These are phyloP conservation scores for Lentinus tigrinus DNA, from an alignment of 768 basidiomycete genomes.

Conservation along the genomic window DNA sequence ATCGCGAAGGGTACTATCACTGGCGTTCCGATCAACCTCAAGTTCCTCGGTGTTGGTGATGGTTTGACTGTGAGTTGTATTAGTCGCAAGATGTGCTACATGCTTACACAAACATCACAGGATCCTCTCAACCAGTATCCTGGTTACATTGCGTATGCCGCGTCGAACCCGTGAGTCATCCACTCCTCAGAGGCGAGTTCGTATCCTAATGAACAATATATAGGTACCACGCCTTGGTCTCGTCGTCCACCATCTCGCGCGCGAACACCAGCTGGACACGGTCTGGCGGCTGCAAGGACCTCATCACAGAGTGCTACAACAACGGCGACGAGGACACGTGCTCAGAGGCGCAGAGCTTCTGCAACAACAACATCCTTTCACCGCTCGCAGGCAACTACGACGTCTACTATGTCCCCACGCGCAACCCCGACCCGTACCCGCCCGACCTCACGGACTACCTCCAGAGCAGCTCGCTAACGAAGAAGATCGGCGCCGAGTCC, in stretches of 20 bases:
- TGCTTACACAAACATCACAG: slow-evolving; percentile 18
- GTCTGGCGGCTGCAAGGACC: slow-evolving; percentile 48
- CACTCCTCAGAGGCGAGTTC: neutral
- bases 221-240: slow-evolving; percentile 53
- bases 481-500: slow-evolving; percentile 43
- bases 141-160: slow-evolving; percentile 55
- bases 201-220: neutral
- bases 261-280: slow-evolving; percentile 45
- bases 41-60: slow-evolving; percentile 61
- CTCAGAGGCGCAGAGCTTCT: slow-evolving; percentile 55
- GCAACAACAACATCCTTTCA: slow-evolving; percentile 54
- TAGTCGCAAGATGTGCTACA: neutral
- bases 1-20: slow-evolving; percentile 45
- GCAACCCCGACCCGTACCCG: slow-evolving; percentile 48
- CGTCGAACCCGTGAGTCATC: slow-evolving; percentile 40
- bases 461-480: slow-evolving; percentile 26
- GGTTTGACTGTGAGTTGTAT: slow-evolving; percentile 51
- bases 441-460: slow-evolving; percentile 32
- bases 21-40: slow-evolving; percentile 55
- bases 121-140: slow-evolving; percentile 51
- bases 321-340: slow-evolving; percentile 47
- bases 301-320: slow-evolving; percentile 50
- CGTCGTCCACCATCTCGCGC: slow-evolving; percentile 35
- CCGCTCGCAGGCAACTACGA: slow-evolving; percentile 57
- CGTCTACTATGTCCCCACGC: slow-evolving; percentile 49